These are phyloP conservation scores for Taphrina deformans DNA, from an alignment of 1,139 yeast species.

Conservation along the genomic window DNA sequence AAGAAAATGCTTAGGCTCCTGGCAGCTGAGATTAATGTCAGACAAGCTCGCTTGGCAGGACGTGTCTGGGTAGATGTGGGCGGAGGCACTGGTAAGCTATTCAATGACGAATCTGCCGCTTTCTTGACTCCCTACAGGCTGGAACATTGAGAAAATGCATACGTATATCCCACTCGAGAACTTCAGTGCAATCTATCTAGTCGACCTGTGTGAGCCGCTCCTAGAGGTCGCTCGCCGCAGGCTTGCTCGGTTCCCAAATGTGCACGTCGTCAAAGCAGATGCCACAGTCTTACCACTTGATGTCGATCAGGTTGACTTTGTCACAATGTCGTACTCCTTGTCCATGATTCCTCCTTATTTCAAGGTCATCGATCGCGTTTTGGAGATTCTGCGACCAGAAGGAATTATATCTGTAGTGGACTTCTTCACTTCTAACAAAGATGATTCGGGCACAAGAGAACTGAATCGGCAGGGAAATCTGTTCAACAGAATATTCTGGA, in stretches of 20 bases:
- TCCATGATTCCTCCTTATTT: constrained; percentile 78
- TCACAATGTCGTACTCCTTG: constrained; percentile 75
- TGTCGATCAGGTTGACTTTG: constrained; percentile 60
- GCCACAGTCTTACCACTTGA: constrained; percentile 59
- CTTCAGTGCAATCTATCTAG: constrained; percentile 62
- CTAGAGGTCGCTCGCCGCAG: constrained; percentile 69
- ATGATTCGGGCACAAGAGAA: constrained; percentile 2
- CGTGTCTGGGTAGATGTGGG: constrained; percentile 68
- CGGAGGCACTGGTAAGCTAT: constrained; percentile 2
- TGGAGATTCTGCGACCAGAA: constrained; percentile 54
- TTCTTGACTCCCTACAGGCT: constrained; percentile 81
- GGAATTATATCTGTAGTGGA: constrained; percentile 73
- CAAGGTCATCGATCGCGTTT: constrained; percentile 66
- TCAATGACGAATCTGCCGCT: constrained; percentile 38
- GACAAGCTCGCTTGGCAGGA: constrained; percentile 45
- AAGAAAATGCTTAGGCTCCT: constrained; percentile 55
- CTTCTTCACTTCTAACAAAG: constrained; percentile 60
- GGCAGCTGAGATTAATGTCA: constrained; percentile 34
- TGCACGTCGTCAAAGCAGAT: constrained; percentile 69
- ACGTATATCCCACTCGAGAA: constrained; percentile 51
- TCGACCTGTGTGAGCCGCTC: constrained; percentile 74
- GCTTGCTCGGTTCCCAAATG: constrained; percentile 61
- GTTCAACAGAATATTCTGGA: constrained; percentile 65
- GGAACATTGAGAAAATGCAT: constrained; percentile 72
- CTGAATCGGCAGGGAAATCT: constrained; percentile 24